phyloP scores from a whole-genome alignment of 495 filamentous ascomycete genomes.

The Clavariopsis aquatica region DNA sequence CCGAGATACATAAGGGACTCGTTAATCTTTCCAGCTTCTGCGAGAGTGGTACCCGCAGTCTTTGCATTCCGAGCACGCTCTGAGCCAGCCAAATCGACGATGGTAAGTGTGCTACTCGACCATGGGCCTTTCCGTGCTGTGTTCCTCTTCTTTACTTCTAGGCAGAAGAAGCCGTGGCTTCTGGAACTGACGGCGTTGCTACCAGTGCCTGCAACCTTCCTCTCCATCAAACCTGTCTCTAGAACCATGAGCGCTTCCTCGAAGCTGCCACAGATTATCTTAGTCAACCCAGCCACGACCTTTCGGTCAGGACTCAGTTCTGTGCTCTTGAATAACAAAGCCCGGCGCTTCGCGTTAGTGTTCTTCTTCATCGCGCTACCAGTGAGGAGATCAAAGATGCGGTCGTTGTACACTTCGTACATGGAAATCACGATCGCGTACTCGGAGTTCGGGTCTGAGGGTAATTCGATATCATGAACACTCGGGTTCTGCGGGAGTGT shows the following conservation, averaged over 20 bases:
- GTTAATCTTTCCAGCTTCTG: constrained; percentile 97
- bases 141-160: constrained; percentile 85
- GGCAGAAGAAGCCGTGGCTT: constrained; percentile 94
- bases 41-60: constrained; percentile 86
- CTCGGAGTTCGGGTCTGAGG: constrained; percentile 70
- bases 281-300: constrained; percentile 86
- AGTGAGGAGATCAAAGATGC: constrained; percentile 90
- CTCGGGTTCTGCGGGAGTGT: constrained; percentile 71
- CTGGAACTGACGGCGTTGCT: constrained; percentile 85
- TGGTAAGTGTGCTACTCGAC: constrained; percentile 78
- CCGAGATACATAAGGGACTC: constrained; percentile 97
- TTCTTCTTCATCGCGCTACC: constrained; percentile 47
- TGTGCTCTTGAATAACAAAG: constrained; percentile 83
- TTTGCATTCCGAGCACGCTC: constrained; percentile 92
- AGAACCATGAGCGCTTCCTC: constrained; percentile 88
- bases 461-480: constrained; percentile 65
- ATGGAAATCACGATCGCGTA: constrained; percentile 91
- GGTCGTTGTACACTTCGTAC: constrained; percentile 99
- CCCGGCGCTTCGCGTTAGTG: constrained; percentile 62
- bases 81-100: constrained; percentile 90
- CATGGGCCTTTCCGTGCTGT: constrained; percentile 61
- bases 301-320: constrained; percentile 83
- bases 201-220: constrained; percentile 85
- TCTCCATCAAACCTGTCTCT: constrained; percentile 83
- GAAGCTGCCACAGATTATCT: constrained; percentile 82